Evolutionary conservation across 2,329 filamentous ascomycete species (phyloP).

Genomic region (Aspergillus sp.): DNA sequence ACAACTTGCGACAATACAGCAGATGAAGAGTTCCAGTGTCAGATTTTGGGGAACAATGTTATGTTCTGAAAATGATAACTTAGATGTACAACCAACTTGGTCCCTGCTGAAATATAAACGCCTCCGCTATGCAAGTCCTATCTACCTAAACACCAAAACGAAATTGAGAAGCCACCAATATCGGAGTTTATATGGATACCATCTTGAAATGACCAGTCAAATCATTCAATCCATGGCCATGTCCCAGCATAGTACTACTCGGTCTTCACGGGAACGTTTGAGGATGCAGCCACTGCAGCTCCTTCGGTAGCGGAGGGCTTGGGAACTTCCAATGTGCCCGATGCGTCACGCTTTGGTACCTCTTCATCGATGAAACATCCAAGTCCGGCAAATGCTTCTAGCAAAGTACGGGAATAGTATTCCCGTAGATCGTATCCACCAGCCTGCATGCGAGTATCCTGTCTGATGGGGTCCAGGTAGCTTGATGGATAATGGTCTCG

Average conservation of each 20-base stretch:
- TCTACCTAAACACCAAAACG: not conserved
- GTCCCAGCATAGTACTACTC: not conserved
- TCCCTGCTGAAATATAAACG: slow-evolving; percentile 6
- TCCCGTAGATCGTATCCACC: slow-evolving; percentile 83
- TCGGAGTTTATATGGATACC: not conserved
- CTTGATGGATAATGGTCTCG: slow-evolving; percentile 71
- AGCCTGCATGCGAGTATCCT: slow-evolving; percentile 65
- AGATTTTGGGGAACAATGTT: not conserved
- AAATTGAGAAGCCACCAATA: not conserved
- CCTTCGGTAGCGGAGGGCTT: slow-evolving; percentile 28
- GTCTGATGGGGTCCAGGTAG: slow-evolving; percentile 67
- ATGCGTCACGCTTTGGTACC: slow-evolving; percentile 33
- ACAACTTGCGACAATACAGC: too few relatives aligned
- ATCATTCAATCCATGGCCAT: not conserved
- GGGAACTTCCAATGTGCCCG: slow-evolving; percentile 13
- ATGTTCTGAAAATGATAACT: not conserved
- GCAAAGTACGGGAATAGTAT: slow-evolving; percentile 77
- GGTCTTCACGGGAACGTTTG: not conserved
- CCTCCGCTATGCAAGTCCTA: slow-evolving; percentile 17
- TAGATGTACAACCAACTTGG: not conserved
- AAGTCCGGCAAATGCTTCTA: slow-evolving; percentile 86
- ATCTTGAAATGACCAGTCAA: not conserved
- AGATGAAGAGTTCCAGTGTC: not conserved
- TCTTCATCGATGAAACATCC: slow-evolving; percentile 87
- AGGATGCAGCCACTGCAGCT: slow-evolving; percentile 28